Conservation (phyloP, 2,329 filamentous ascomycete species). For the Diplodia sapinea region DNA sequence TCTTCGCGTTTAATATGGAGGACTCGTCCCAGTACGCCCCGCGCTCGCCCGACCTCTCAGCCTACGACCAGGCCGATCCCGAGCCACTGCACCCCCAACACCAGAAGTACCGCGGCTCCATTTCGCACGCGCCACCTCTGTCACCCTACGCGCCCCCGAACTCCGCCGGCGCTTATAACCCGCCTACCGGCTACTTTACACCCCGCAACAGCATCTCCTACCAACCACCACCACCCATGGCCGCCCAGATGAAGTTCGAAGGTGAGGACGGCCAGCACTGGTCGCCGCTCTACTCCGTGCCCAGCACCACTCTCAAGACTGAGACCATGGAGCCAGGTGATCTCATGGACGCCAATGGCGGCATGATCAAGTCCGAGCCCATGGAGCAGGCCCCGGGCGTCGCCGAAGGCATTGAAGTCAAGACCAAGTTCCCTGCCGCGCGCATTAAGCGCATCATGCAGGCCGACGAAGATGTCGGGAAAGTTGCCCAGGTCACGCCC, state of each 20-base stretch:
- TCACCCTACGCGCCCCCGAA: constrained; percentile 35
- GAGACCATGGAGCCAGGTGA: constrained; percentile 33
- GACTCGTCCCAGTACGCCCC: constrained; percentile 26
- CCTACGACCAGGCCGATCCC: constrained; percentile 50
- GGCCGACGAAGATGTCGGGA: constrained; percentile 96
- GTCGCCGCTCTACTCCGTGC: constrained; percentile 23
- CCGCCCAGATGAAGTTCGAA: constrained; percentile 30
- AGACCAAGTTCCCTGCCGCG: constrained; percentile 95
- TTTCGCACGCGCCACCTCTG: constrained; percentile 33
- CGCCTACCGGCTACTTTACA: constrained; percentile 37
- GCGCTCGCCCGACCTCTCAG: constrained; percentile 51
- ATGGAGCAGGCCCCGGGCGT: constrained; percentile 40
- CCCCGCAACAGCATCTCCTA: constrained; percentile 25
- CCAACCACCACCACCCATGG: constrained; percentile 11
- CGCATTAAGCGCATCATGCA: constrained; percentile 99
- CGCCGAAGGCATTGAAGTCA: constrained; percentile 71
- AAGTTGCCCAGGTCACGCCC: constrained; percentile 96
- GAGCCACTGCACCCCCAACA: constrained; percentile 45
- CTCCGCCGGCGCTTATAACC: constrained; percentile 47
- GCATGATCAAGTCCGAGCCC: constrained; percentile 32
- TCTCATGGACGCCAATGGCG: constrained; percentile 26
- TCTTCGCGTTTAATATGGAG: constrained; percentile 25
- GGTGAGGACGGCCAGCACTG: constrained; percentile 26
- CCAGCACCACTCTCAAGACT: constrained; percentile 18
- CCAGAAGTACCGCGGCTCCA: constrained; percentile 45